A percentile compares a stretch with the other conserved stretches of the same genome.
Conservation (phyloP, 2,329 filamentous ascomycete genomes). For the Trichoderma sp. region DNA sequence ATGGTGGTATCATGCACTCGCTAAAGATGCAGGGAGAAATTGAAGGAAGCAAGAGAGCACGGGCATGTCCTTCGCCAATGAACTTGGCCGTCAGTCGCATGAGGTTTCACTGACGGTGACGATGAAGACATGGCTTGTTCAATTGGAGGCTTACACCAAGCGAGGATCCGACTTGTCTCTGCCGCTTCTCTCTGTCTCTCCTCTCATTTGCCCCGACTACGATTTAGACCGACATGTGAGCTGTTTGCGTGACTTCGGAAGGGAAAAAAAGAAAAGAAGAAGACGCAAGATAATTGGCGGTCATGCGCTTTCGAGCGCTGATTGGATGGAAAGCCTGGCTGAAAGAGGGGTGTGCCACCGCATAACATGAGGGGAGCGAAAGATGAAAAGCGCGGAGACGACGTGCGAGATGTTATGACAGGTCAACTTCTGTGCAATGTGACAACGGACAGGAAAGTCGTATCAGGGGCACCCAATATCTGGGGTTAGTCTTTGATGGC, state of each 20-base stretch:
- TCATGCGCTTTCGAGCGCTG: neutral
- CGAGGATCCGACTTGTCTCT: neutral
- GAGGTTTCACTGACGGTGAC: neutral
- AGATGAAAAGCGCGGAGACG: neutral
- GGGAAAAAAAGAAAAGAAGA: neutral
- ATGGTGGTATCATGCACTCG: constrained; percentile 6
- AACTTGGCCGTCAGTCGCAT: neutral
- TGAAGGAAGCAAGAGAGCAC: neutral
- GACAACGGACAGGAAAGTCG: constrained; percentile 1
- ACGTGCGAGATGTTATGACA: neutral
- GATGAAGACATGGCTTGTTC: neutral
- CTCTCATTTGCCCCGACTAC: neutral
- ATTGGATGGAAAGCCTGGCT: neutral
- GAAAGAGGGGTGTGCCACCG: neutral
- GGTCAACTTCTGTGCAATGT: neutral
- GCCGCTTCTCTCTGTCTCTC: neutral
- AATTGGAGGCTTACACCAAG: neutral
- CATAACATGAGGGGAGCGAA: neutral
- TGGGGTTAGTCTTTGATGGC: constrained; percentile 9
- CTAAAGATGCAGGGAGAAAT: neutral
- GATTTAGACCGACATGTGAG: neutral
- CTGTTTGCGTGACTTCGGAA: constrained; percentile 1
- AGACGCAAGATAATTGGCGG: neutral
- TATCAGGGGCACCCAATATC: constrained; percentile 13
- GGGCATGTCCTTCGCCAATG: neutral